These are phyloP conservation scores for Ramaria sp. DNA, from an alignment of 768 basidiomycete genomes.

Conservation along the genomic window DNA sequence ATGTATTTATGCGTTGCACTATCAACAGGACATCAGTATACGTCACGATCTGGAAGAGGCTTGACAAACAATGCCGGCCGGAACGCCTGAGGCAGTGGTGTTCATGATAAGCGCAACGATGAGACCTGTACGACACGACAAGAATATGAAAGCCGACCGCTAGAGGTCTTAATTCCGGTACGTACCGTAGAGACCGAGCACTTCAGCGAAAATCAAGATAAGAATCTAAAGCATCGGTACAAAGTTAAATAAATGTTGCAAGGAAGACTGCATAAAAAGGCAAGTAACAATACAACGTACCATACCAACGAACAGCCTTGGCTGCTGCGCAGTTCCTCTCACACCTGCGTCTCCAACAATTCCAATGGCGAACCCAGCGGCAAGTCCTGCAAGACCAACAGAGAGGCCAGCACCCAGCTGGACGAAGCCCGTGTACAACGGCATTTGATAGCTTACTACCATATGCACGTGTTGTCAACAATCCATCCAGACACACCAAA, in stretches of 20 bases:
- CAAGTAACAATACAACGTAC: conserved; percentile 27
- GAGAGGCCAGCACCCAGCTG: conserved; percentile 91
- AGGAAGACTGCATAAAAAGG: too few relatives aligned
- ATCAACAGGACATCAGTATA: not conserved
- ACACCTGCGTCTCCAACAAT: conserved; percentile 99
- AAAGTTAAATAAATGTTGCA: not conserved
- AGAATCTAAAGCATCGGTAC: conserved; percentile 49
- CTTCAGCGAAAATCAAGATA: conserved; percentile 97
- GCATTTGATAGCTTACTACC: conserved; percentile 64
- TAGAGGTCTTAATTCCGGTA: not conserved
- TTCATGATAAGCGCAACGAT: conserved; percentile 97
- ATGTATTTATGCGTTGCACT: not conserved
- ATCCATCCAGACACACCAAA: not conserved
- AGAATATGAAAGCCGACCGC: not conserved
- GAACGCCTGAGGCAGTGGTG: conserved; percentile 38
- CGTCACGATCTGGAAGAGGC: too few relatives aligned
- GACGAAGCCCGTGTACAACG: conserved; percentile 87
- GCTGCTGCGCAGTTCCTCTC: conserved; percentile 94
- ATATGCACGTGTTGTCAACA: not conserved
- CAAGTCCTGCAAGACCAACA: conserved; percentile 89
- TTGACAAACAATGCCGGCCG: not conserved
- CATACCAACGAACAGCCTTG: conserved; percentile 90
- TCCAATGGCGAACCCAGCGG: conserved; percentile 95
- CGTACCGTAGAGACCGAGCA: conserved; percentile 80
- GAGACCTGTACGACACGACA: conserved; percentile 35